These are phyloP conservation scores for Pseudogymnoascus sp. DNA, from an alignment of 2,329 filamentous ascomycete genomes.

Conservation along the genomic window DNA sequence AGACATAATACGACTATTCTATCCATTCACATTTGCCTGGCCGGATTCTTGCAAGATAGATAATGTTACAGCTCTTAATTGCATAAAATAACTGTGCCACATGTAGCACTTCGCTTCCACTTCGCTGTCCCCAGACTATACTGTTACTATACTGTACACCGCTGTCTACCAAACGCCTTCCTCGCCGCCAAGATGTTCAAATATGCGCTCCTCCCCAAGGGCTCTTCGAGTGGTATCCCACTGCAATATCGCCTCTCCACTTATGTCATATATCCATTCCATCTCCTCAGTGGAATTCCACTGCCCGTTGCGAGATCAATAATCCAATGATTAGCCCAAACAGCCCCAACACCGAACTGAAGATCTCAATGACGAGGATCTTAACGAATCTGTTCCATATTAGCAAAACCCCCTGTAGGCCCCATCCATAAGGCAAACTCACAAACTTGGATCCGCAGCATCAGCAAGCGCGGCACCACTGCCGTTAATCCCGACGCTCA, in stretches of 20 bases:
- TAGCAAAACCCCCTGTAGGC: constrained; percentile 10
- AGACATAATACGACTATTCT: constrained; percentile 6
- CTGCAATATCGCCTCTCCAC: background rate
- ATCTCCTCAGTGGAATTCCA: constrained; percentile 48
- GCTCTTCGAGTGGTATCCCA: background rate
- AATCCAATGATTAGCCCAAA: constrained; percentile 95
- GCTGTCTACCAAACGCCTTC: constrained; percentile 7
- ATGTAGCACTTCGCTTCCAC: background rate
- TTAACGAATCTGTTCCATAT: constrained; percentile 71
- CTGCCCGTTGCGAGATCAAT: constrained; percentile 74
- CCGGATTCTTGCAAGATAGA: background rate
- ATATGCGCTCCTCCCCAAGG: background rate
- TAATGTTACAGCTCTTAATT: constrained; percentile 5
- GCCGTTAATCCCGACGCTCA: constrained; percentile 96
- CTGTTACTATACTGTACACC: constrained; percentile 7
- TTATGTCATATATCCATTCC: background rate
- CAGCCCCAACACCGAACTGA: constrained; percentile 91
- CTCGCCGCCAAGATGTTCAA: constrained; percentile 6
- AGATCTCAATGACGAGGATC: constrained; percentile 98
- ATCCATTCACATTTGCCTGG: background rate
- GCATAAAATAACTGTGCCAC: background rate
- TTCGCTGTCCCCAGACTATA: background rate
- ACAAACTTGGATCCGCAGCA: constrained; percentile 86
- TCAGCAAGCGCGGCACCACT: constrained; percentile 93
- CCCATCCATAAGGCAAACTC: constrained; percentile 32